phyloP scores from a whole-genome alignment of 1,284 basidiomycete genomes.

The Gymnopus androsaceus region DNA sequence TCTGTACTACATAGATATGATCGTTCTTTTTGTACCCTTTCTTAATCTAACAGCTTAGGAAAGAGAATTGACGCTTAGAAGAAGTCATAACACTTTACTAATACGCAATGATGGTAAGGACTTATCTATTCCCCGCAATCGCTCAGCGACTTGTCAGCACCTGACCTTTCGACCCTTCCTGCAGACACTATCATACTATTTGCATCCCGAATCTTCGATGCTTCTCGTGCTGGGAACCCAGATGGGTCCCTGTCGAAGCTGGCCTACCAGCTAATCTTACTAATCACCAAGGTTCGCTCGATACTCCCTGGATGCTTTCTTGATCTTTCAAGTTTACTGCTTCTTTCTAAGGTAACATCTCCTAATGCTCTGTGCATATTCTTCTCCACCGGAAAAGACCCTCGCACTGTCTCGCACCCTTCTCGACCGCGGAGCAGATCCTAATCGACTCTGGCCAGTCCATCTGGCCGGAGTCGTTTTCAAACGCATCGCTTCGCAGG shows the following conservation, averaged over 20 bases:
- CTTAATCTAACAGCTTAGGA: too few species aligned
- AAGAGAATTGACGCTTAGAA: too few species aligned
- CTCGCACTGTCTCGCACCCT: conserved; percentile 55
- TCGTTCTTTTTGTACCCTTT: too few species aligned
- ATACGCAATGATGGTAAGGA: too few species aligned
- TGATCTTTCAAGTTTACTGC: background rate
- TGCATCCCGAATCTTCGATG: conserved; percentile 76
- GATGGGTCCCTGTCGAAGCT: conserved; percentile 57
- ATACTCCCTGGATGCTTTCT: background rate
- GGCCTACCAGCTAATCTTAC: conserved; percentile 81
- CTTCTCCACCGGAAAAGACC: conserved; percentile 51
- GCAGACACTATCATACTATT: conserved; percentile 61
- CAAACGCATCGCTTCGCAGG: conserved; percentile 47
- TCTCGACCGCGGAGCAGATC: conserved; percentile 61
- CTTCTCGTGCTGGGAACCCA: conserved; percentile 64
- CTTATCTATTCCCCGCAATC: too few species aligned
- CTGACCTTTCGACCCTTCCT: conserved; percentile 12
- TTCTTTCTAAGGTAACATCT: conserved; percentile 61
- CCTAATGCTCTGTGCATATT: conserved; percentile 83
- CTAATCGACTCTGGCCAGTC: conserved; percentile 77
- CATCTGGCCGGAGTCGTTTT: conserved; percentile 84
- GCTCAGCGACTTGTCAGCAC: too few species aligned
- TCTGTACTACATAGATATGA: too few species aligned
- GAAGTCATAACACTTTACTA: too few species aligned
- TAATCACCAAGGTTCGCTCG: conserved; percentile 61